phyloP scores from a whole-genome alignment of 169 alveolate genomes.

The Pseudocohnilembus persalinus region DNA sequence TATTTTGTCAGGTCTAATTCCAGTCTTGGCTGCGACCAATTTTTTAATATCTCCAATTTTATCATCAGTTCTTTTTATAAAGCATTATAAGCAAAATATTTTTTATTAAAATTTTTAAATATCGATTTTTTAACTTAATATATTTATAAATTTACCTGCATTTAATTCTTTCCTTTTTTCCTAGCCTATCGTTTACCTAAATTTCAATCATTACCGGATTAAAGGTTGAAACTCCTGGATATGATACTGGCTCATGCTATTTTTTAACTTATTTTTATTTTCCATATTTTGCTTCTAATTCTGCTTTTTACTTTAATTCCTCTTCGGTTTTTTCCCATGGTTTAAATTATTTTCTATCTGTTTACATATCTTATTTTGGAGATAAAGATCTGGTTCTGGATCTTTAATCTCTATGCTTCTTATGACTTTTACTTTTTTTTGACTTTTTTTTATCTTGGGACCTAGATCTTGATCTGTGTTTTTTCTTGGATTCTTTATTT shows the following conservation, averaged over 20 bases:
- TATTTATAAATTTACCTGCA: constrained; percentile 57
- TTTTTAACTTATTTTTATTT: too few relatives aligned
- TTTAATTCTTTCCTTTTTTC: constrained; percentile 97
- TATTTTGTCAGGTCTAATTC: constrained; percentile 96
- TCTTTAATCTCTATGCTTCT: too few relatives aligned
- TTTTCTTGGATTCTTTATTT: too few relatives aligned
- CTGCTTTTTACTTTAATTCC: not conserved
- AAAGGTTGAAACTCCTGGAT: constrained; percentile 32
- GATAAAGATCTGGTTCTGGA: too few relatives aligned
- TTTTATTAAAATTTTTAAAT: too few relatives aligned
- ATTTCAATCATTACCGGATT: constrained; percentile 93
- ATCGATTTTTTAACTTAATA: too few relatives aligned
- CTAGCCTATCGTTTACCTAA: constrained; percentile 96
- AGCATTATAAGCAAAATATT: not conserved
- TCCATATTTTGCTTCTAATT: not conserved
- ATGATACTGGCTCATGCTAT: constrained; percentile 15
- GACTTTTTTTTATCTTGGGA: too few relatives aligned
- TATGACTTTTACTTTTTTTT: too few relatives aligned
- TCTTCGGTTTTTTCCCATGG: not conserved
- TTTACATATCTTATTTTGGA: too few relatives aligned
- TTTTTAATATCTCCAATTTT: constrained; percentile 96
- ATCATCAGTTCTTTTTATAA: constrained; percentile 88
- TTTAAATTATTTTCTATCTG: not conserved
- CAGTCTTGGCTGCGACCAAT: constrained; percentile 98
- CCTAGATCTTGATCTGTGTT: too few relatives aligned